Conservation (phyloP, 177 flowering plant species). For the Vitis hybrid region DNA sequence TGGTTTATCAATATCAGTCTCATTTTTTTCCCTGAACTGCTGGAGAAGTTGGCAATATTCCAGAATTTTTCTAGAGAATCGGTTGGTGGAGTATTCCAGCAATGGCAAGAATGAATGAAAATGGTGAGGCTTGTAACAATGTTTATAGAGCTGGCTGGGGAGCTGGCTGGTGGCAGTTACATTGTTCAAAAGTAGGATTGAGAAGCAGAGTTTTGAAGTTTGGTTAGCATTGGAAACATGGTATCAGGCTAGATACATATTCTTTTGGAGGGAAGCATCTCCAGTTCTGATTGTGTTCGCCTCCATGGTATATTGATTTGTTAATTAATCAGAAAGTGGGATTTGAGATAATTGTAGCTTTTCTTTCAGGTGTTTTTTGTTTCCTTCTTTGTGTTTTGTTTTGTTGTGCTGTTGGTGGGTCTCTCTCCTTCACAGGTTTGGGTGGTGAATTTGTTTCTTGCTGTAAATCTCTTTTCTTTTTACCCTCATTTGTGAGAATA, state of each 20-base stretch:
- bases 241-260: conserved; percentile 29
- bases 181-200: conserved; percentile 28
- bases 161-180: conserved; percentile 15
- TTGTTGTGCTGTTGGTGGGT: neutral
- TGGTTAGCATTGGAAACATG: conserved; percentile 17
- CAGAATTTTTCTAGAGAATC: conserved; percentile 8
- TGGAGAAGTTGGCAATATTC: neutral
- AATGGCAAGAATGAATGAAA: conserved; percentile 8
- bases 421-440: conserved; percentile 7
- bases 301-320: conserved; percentile 49
- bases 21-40: conserved; percentile 11
- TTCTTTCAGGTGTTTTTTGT: neutral
- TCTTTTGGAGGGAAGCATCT: conserved; percentile 49
- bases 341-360: conserved; percentile 14
- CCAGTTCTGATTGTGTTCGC: conserved; percentile 20
- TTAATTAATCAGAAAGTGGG: conserved; percentile 30
- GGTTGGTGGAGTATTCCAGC: conserved; percentile 20
- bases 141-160: conserved; percentile 7
- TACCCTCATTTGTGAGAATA: conserved; percentile 8
- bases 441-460: conserved; percentile 9
- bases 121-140: conserved; percentile 27
- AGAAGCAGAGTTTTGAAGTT: conserved; percentile 22
- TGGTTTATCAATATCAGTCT: conserved; percentile 16
- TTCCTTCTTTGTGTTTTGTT: neutral
- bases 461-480: conserved; percentile 6